Evolutionary conservation across 1,284 basidiomycete species (phyloP).

Genomic region (Marasmius tenuissimus): DNA sequence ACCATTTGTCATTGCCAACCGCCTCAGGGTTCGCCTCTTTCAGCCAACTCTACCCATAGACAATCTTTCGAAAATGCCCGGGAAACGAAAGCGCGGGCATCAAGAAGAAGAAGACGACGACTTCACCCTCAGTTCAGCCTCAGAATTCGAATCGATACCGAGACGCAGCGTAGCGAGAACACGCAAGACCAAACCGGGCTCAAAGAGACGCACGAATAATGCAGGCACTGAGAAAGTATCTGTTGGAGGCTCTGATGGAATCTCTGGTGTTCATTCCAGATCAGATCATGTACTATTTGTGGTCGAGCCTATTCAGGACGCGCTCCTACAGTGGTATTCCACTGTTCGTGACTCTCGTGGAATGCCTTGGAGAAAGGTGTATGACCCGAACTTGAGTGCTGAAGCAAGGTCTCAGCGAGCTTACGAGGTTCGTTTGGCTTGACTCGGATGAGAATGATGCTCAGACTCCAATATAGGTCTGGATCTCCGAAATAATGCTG

Average conservation of each 20-base stretch:
- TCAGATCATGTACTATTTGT: constrained; percentile 6
- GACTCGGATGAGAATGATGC: neutral
- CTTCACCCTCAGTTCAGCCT: neutral
- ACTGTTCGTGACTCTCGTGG: constrained; percentile 60
- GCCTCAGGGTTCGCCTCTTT: too few relatives aligned
- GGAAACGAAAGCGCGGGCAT: neutral
- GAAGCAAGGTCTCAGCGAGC: constrained; percentile 70
- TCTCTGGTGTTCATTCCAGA: constrained; percentile 3
- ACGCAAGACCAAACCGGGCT: neutral
- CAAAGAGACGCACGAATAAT: neutral
- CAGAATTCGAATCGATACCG: neutral
- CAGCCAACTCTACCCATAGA: too few relatives aligned
- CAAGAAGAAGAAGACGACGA: neutral
- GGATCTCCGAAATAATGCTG: constrained; percentile 94
- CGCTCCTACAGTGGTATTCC: constrained; percentile 69
- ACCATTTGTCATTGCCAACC: too few relatives aligned
- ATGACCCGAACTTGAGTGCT: constrained; percentile 45
- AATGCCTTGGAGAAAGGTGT: constrained; percentile 88
- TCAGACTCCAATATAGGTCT: constrained; percentile 50
- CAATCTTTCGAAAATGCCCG: neutral
- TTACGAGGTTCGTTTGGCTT: constrained; percentile 60
- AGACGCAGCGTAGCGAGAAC: neutral
- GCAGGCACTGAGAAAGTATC: neutral
- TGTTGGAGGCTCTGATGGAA: neutral
- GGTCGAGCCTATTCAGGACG: constrained; percentile 16